Base-by-base conservation (phyloP, 148 eudicot species). In the Diospyros lotus region DNA sequence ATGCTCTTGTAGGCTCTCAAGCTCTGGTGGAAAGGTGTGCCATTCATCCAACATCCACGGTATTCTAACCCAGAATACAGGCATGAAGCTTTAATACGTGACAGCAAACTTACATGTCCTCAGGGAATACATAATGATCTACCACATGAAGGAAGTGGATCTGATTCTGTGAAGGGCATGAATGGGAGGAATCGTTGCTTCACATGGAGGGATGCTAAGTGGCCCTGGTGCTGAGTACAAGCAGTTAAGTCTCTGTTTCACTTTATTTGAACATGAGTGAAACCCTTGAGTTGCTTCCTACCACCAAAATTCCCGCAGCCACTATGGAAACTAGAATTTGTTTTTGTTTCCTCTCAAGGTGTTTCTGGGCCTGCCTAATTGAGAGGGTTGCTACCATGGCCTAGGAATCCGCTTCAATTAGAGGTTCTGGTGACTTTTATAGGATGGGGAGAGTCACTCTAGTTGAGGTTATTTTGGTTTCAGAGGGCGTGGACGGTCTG, bases 11-110 rank as follows among this genome's bases (percentile, higher is more conserved):
- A 94, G 98, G 98, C 97, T 68, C 82, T 94, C 67, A 89, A 89
- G 76, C 92, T 94, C 54, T 90, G 98, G 98, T 94, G 98, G 98
- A 94, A 92, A 75, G 82, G 81, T 4, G 91, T 94, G 15, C 66
- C 88, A 1, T 89, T 90, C 63, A 62, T 94, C 72, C 96, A 90
- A 77, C 98, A 94, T 82, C 98, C 97, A 10, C 85, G 97, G 76
- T 90, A 94, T 80, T 72, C 73, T 11, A 86, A 81, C 74, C 84
- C 87, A 40, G 80, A 71, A 39, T 94, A 94, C 71, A 85, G 89
- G 64, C 89, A 89, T 68, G 97, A 90, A 75, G 93, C 97, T 46
- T 48, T 61, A 55, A 55, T 46, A 63, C 93, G 88, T 6, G 91
- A 94, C 76, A 78, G 64, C 28, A 86, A 81, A 56, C 82, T 90